These are phyloP conservation scores for Dictyostelium intermedium DNA, from an alignment of 78 protist genomes.

Conservation along the genomic window DNA sequence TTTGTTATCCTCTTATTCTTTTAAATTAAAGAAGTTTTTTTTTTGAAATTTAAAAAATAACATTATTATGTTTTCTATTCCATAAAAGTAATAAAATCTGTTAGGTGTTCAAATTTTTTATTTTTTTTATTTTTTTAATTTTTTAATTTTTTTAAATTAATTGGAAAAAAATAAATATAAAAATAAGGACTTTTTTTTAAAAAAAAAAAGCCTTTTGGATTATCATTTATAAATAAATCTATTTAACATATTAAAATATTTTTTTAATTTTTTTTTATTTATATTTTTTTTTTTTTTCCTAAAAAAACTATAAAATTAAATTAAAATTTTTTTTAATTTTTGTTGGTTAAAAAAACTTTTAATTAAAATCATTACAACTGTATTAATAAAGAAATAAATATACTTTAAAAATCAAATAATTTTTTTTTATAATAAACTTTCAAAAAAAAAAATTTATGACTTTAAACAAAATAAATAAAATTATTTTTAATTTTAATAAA, in stretches of 20 bases:
- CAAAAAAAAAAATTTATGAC: neutral
- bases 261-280: no score
- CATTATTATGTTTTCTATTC: neutral
- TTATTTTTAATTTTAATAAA: neutral
- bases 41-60: no score
- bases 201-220: neutral
- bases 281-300: no score
- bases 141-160: neutral
- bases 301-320: neutral
- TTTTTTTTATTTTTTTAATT: neutral
- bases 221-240: neutral
- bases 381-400: neutral
- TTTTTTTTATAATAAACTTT: no score
- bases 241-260: neutral
- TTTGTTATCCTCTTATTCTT: neutral
- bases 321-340: no score
- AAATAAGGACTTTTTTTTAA: neutral
- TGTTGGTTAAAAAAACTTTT: neutral
- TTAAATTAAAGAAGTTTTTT: no score
- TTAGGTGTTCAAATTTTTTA: neutral
- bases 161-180: neutral
- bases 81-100: neutral
- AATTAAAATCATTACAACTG: conserved; percentile 6
- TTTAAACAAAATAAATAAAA: neutral
- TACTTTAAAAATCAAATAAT: neutral